Evolutionary conservation across 2,329 filamentous ascomycete species (phyloP), one percentile per base, ranked within the genome.

Genomic region (Hymenoscyphus albidus): DNA sequence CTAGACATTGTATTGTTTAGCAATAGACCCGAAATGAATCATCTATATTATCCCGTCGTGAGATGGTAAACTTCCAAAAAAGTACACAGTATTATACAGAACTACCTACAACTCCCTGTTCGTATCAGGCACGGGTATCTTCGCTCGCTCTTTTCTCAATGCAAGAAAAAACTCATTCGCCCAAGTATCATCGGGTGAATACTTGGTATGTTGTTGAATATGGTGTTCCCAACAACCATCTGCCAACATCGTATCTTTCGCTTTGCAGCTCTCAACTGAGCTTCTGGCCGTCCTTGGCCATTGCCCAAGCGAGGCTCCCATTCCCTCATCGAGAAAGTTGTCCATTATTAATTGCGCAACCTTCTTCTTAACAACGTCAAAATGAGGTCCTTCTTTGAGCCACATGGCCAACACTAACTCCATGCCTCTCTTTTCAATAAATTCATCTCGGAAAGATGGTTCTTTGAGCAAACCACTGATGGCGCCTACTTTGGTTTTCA

Each of bases 321-420:
- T 86, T 64, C 83, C 80, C 67, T 83, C 81, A 71, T 90, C 87
- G n/a, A 90, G 77, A 72, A 90, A 90, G 65, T 81, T 87, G 71
- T 90, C 88, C 40, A 84, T 79, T 35, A 88, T 80, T 63, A 89
- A 78, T 65, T 85, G 80, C 1, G 82, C 85, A 31, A 83, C 81
- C 71, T 83, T 85, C 64, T 80, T 80, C 72, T 83, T 80, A 5
- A 83, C 80, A 1, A 76, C 72, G 14, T 80, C 80, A 78, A 85
- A 85, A 32, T 79, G 78, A 4, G 77, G 74, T n/a, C 77, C 80
- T 31, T 80, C 76, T 9, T 77, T 78, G 3, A 79, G 70, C 42
- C 89, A 79, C 6, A 87, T 79, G 55, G 81, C 79, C 14, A 87
- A 78, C 6, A 88, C 76, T 39, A 80, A 78, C 32, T 76, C 75